Percentiles rank a stretch among this genome's conserved stretches.
Conservation (phyloP, 1,139 yeast genomes). For the Yamadazyma jaroonii region DNA sequence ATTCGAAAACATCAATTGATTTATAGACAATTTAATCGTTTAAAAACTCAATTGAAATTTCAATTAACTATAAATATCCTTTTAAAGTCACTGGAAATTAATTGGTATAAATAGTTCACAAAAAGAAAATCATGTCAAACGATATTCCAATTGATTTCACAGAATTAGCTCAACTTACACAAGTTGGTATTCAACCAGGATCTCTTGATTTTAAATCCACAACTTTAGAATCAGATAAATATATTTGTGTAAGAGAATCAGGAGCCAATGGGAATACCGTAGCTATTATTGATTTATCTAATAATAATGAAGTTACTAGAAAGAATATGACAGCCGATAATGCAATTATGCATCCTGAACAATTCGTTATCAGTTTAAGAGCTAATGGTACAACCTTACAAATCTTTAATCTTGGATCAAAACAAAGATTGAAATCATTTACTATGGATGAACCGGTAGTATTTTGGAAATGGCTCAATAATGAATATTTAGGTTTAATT, state of each 20-base stretch:
- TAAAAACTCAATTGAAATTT: background rate
- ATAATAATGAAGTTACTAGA: conserved; percentile 70
- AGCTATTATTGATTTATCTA: conserved; percentile 82
- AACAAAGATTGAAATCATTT: conserved; percentile 86
- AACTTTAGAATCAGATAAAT: conserved; percentile 89
- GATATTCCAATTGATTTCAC: conserved; percentile 96
- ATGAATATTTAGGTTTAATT: conserved; percentile 74
- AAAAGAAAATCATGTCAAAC: conserved; percentile 1
- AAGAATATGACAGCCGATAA: conserved; percentile 97
- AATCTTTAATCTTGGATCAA: conserved; percentile 83
- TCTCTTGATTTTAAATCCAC: conserved; percentile 92
- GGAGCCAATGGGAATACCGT: conserved; percentile 79
- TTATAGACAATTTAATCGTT: too few relatives aligned
- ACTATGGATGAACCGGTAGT: conserved; percentile 86
- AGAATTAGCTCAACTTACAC: conserved; percentile 84
- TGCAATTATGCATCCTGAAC: conserved; percentile 92
- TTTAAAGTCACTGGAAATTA: background rate
- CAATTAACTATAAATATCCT: too few relatives aligned
- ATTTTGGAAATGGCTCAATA: conserved; percentile 92
- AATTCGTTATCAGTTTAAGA: conserved; percentile 85
- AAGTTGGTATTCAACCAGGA: conserved; percentile 77
- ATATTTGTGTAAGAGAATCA: conserved; percentile 84
- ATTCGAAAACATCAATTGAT: background rate
- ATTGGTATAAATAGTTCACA: background rate
- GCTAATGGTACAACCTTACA: conserved; percentile 97